Base-by-base conservation (phyloP, 768 basidiomycete genomes). In the Fistulinella prunicolor region DNA sequence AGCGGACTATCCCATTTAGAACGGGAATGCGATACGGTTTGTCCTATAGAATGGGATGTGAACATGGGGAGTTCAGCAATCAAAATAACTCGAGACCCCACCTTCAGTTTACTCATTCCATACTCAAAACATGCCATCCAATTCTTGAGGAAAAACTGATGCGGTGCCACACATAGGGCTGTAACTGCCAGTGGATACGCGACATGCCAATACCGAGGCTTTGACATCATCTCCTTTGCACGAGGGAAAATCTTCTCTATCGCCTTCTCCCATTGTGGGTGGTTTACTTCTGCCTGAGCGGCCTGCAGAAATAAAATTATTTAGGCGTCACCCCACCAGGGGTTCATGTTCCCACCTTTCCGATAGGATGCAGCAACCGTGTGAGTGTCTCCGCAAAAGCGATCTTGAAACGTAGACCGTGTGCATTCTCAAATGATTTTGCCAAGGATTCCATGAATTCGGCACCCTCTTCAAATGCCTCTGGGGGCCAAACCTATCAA, bases 211-310 rank as follows among this genome's bases (percentile, higher is more conserved):
- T 96, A 96, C 17, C 91, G 81, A 9, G 86, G 89, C 65, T 95
- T 95, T 32, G 76, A 71, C 73, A 89, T 83, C 85, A 94, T 86
- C 46, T 90, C 88, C 51, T 79, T 77, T 2, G 88, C 87, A 61
- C 86, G 89, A 2, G 87, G 86, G 62, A 83, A 84, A 28, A 94
- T 89, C 12, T 77, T 72, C 63, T 93, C 86, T 24, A 94, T 87
- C 0, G 94, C 93, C 63, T 90, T 92, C 6, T 86, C 90, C 94
- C 94, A 97, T 56, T 88, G 78, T 0, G 94, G 94, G 65, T 94
- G 87, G 58, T 96, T 96, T 41, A 94, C 93, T 70, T 97, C 94
- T 6, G 91, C 94, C 70, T 94, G 92, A 0, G 91, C 94, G 32
- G 87, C 94, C 89, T 94, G 42, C 49, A 39, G 4, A 59, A 46